phyloP scores from a whole-genome alignment of 768 basidiomycete species.

The Boletus fagicola region DNA sequence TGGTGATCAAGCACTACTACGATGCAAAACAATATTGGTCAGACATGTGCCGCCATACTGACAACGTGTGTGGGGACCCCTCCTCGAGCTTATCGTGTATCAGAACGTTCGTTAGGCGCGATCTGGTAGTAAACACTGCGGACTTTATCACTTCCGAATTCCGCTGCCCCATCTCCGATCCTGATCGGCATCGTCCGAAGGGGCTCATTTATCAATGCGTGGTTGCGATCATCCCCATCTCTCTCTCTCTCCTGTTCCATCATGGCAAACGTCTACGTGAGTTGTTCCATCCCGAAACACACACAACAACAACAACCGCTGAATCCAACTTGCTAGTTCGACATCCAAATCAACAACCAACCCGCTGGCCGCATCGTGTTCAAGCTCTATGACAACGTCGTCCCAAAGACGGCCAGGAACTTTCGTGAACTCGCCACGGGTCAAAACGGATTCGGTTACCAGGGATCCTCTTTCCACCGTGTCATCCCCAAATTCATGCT shows the following conservation, averaged over 20 bases:
- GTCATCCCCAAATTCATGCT: slow-evolving; percentile 86
- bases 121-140: neutral
- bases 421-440: slow-evolving; percentile 90
- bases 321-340: slow-evolving; percentile 49
- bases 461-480: slow-evolving; percentile 70
- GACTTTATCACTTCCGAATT: neutral
- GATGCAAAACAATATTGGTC: too few species aligned
- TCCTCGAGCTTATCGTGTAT: too few species aligned
- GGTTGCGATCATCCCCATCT: neutral
- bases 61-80: too few species aligned
- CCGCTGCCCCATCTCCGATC: slow-evolving; percentile 1
- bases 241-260: slow-evolving; percentile 5
- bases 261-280: slow-evolving; percentile 24
- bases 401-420: slow-evolving; percentile 74
- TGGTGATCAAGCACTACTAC: too few species aligned
- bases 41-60: too few species aligned
- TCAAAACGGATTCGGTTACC: slow-evolving; percentile 71
- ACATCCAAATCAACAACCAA: slow-evolving; percentile 49
- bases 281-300: neutral
- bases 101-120: too few species aligned
- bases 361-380: slow-evolving; percentile 65
- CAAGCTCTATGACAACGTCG: slow-evolving; percentile 79
- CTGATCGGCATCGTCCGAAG: slow-evolving; percentile 12
- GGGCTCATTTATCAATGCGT: neutral
- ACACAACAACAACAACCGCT: too few species aligned